phyloP scores from a whole-genome alignment of 2,329 filamentous ascomycete species.

The Harringtonia lauricola region DNA sequence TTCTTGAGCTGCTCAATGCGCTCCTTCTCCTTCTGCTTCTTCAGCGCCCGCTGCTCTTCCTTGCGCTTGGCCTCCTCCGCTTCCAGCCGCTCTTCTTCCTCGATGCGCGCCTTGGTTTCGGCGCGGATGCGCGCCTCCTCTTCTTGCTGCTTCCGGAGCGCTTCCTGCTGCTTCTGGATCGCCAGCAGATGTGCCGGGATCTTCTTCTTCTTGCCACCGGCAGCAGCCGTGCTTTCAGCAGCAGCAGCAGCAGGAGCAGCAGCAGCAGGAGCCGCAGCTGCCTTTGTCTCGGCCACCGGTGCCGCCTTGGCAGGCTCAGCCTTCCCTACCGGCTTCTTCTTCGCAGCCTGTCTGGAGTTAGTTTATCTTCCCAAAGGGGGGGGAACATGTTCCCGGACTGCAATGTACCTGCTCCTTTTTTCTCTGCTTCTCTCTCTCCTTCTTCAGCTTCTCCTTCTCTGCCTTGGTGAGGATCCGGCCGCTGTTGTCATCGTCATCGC shows the following conservation, averaged over 20 bases:
- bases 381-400: neutral
- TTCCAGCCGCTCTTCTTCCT: constrained; percentile 52
- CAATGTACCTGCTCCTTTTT: constrained; percentile 84
- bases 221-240: no score
- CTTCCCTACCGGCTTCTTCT: constrained; percentile 58
- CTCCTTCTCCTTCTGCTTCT: constrained; percentile 81
- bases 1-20: constrained; percentile 80
- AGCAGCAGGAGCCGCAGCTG: constrained; percentile 30
- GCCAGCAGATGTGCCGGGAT: constrained; percentile 61
- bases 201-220: constrained; percentile 77
- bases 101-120: constrained; percentile 54
- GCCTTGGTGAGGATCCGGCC: constrained; percentile 86
- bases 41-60: constrained; percentile 63
- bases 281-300: constrained; percentile 24
- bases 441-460: constrained; percentile 96
- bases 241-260: constrained; percentile 22
- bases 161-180: constrained; percentile 76
- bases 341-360: constrained; percentile 50
- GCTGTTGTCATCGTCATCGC: constrained; percentile 40
- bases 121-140: constrained; percentile 45
- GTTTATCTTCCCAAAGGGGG: no score
- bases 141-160: constrained; percentile 54
- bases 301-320: constrained; percentile 43
- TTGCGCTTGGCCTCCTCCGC: constrained; percentile 58
- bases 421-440: constrained; percentile 94